A percentile compares a stretch with the other conserved stretches of the same genome.
phyloP scores from a whole-genome alignment of 192 early-diverging fungal species.

The Phlyctochytrium arcticum region DNA sequence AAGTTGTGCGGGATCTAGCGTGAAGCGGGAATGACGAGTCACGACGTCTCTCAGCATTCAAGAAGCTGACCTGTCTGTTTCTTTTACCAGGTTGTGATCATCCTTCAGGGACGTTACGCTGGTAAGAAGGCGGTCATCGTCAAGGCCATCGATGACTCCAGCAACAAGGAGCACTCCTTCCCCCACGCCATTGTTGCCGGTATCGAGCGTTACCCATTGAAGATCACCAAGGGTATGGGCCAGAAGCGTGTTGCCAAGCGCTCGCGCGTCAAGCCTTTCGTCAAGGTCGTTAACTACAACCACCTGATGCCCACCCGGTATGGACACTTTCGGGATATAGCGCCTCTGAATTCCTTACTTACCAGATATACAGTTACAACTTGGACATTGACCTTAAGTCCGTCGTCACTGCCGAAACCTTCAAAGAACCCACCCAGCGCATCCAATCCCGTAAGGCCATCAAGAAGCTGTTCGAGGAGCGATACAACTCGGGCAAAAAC shows the following conservation, averaged over 20 bases:
- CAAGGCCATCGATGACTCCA: slow-evolving; percentile 95
- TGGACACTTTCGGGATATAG: not conserved
- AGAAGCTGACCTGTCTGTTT: not conserved
- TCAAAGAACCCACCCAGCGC: slow-evolving; percentile 95
- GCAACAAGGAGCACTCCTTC: slow-evolving; percentile 94
- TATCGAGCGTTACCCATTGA: slow-evolving; percentile 94
- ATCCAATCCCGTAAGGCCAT: slow-evolving; percentile 86
- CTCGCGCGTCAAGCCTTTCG: slow-evolving; percentile 97
- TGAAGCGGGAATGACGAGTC: not conserved
- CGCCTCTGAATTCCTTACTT: not conserved
- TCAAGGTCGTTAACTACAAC: slow-evolving; percentile 99
- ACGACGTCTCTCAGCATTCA: not conserved
- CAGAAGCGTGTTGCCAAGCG: slow-evolving; percentile 94
- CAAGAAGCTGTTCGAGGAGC: slow-evolving; percentile 95
- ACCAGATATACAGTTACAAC: slow-evolving; percentile 63
- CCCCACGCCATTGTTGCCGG: slow-evolving; percentile 98
- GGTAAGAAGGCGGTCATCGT: slow-evolving; percentile 99
- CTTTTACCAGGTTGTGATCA: slow-evolving; percentile 81
- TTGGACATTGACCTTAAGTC: slow-evolving; percentile 94
- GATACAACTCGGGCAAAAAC: slow-evolving; percentile 98
- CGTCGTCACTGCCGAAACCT: slow-evolving; percentile 76
- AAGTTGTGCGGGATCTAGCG: too few species aligned
- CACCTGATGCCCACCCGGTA: slow-evolving; percentile 99
- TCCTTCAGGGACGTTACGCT: slow-evolving; percentile 97
- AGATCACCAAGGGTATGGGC: slow-evolving; percentile 95